Conservation (phyloP, 371 early-diverging fungal species). For the Mortierella sp. region DNA sequence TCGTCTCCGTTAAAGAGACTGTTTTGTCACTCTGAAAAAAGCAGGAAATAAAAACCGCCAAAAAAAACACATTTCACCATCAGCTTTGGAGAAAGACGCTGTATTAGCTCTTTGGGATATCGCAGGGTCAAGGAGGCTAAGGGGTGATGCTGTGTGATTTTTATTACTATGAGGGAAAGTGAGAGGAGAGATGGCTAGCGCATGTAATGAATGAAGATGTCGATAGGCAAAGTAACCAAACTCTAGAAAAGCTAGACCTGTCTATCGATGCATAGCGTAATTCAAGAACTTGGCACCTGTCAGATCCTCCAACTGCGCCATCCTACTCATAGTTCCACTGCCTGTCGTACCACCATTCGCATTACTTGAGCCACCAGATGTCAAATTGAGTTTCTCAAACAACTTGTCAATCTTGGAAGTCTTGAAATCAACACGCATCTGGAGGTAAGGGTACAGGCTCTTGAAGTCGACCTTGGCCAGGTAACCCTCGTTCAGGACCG, state of each 20-base stretch:
- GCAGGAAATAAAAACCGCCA: slow-evolving; percentile 18
- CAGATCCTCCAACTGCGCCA: slow-evolving; percentile 36
- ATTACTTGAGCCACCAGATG: background rate
- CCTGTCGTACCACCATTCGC: background rate
- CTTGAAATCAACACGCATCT: slow-evolving; percentile 90
- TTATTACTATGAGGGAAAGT: background rate
- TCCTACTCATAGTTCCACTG: slow-evolving; percentile 5
- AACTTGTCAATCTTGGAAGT: slow-evolving; percentile 75
- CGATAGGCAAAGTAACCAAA: background rate
- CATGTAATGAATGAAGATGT: background rate
- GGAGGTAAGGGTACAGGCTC: slow-evolving; percentile 87
- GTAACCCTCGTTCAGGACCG: slow-evolving; percentile 87
- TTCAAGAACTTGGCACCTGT: slow-evolving; percentile 33
- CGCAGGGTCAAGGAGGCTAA: background rate
- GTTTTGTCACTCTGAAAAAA: slow-evolving; percentile 11
- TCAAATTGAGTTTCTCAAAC: slow-evolving; percentile 56
- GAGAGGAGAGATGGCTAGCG: background rate
- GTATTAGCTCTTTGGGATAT: background rate
- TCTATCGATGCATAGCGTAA: slow-evolving; percentile 22
- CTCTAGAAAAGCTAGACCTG: background rate
- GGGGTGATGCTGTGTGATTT: background rate
- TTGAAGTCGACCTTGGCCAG: slow-evolving; percentile 85
- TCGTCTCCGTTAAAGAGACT: slow-evolving; percentile 85
- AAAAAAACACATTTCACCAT: slow-evolving; percentile 10
- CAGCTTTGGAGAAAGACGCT: background rate